Percentiles rank a stretch among this genome's conserved stretches.
Evolutionary conservation across 192 early-diverging fungal genomes (phyloP).

Genomic region (Coemansia aciculifera): DNA sequence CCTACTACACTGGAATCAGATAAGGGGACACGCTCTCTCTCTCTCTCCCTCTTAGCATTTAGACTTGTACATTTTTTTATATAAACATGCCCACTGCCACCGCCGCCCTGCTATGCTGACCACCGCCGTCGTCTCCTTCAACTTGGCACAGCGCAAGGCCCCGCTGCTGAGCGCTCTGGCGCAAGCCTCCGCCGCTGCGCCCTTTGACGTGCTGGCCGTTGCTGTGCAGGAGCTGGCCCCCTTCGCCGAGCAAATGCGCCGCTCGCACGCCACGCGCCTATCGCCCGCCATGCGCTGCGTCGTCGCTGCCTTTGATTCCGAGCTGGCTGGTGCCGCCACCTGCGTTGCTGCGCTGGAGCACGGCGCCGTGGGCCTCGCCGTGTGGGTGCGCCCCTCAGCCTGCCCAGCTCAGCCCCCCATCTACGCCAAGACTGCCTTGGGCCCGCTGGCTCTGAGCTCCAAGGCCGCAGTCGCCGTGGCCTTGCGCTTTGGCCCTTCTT

Average conservation of each 20-base stretch:
- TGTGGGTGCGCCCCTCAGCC: not conserved
- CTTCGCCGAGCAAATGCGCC: conserved; percentile 5
- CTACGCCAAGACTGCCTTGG: not conserved
- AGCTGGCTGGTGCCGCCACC: not conserved
- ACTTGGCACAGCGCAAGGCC: not conserved
- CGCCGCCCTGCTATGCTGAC: not conserved
- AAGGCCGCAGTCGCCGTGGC: conserved; percentile 1
- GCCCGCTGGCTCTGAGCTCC: not conserved
- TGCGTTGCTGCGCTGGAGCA: conserved; percentile 5
- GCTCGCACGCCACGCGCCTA: not conserved
- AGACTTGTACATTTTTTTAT: too few species aligned
- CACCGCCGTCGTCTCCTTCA: not conserved
- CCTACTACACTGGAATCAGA: conserved; percentile 1
- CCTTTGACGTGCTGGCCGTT: not conserved
- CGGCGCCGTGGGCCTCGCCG: conserved; percentile 9
- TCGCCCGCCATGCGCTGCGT: not conserved
- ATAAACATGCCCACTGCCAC: not conserved
- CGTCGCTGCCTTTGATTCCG: not conserved
- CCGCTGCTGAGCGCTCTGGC: not conserved
- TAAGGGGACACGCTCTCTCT: not conserved
- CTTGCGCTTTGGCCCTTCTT: not conserved
- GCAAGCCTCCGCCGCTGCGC: not conserved
- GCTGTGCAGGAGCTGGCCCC: not conserved
- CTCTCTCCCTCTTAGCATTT: too few species aligned
- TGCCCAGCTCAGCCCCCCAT: not conserved